These are phyloP conservation scores for Brassica juncea DNA, from an alignment of 345 rosid genomes.

Conservation along the genomic window DNA sequence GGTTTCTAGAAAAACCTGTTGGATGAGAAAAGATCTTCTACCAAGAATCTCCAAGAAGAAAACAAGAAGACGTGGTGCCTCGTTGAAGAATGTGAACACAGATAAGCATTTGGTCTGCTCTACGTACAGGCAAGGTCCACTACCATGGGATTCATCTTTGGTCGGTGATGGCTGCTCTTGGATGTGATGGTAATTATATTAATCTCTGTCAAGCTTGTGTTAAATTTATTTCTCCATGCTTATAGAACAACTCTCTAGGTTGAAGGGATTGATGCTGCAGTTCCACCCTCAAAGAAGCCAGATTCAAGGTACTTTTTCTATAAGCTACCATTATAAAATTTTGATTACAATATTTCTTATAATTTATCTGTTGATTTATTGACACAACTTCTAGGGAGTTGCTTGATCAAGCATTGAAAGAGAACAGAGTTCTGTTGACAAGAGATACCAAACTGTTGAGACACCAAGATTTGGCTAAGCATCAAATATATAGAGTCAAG, in stretches of 20 bases:
- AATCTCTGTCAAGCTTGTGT: neutral
- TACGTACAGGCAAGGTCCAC: constrained; percentile 72
- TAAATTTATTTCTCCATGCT: constrained; percentile 39
- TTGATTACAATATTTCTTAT: neutral
- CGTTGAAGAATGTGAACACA: constrained; percentile 36
- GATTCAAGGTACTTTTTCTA: constrained; percentile 61
- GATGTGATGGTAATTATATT: constrained; percentile 76
- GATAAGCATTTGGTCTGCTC: constrained; percentile 42
- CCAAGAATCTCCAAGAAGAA: constrained; percentile 66
- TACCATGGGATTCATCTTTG: constrained; percentile 76
- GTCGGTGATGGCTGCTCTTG: constrained; percentile 87
- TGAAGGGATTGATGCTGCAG: constrained; percentile 83
- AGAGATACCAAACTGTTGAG: constrained; percentile 85
- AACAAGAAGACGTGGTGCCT: constrained; percentile 46
- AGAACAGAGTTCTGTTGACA: constrained; percentile 78
- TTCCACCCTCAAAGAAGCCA: constrained; percentile 66
- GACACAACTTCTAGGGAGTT: constrained; percentile 55
- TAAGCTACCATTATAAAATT: neutral
- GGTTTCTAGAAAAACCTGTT: constrained; percentile 34
- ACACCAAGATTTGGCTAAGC: too few relatives aligned
- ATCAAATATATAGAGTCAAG: constrained; percentile 44
- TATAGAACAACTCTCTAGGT: constrained; percentile 45
- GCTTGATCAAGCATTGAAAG: constrained; percentile 73
- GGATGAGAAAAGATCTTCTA: constrained; percentile 55
- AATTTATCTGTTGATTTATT: neutral